Evolutionary conservation across 2,329 filamentous ascomycete genomes (phyloP).

Genomic region (Leptodontidium sp.): DNA sequence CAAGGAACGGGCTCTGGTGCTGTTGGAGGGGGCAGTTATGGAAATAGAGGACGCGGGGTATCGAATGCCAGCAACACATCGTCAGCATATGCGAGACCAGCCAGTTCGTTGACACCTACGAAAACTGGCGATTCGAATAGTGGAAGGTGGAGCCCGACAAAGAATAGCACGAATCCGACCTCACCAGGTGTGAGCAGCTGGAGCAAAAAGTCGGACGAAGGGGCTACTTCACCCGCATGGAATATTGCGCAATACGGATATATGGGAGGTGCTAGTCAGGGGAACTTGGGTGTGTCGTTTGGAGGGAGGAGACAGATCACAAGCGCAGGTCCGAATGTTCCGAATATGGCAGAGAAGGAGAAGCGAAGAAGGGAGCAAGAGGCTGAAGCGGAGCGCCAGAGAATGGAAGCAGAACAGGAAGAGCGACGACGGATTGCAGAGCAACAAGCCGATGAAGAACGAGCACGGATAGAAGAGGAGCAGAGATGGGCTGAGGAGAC

Average conservation of each 20-base stretch:
- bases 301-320: constrained; percentile 94
- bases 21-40: constrained; percentile 54
- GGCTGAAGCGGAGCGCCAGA: constrained; percentile 67
- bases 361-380: constrained; percentile 65
- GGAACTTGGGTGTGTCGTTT: constrained; percentile 92
- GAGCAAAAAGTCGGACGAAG: constrained; percentile 86
- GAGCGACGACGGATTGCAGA: constrained; percentile 57
- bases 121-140: constrained; percentile 53
- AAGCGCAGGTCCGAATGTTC: constrained; percentile 78
- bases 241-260: constrained; percentile 99
- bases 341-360: constrained; percentile 86
- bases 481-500: constrained; percentile 72
- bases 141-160: constrained; percentile 69
- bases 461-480: constrained; percentile 69
- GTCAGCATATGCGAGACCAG: constrained; percentile 54
- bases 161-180: constrained; percentile 60
- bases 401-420: constrained; percentile 61
- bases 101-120: constrained; percentile 48
- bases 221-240: constrained; percentile 87
- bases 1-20: constrained; percentile 67
- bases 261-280: constrained; percentile 96
- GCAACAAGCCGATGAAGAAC: constrained; percentile 66
- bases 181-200: constrained; percentile 80
- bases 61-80: constrained; percentile 68
- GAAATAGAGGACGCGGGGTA: constrained; percentile 55